Evolutionary conservation across 306 rosid genomes (phyloP).

Genomic region (Sesbania bispinosa): DNA sequence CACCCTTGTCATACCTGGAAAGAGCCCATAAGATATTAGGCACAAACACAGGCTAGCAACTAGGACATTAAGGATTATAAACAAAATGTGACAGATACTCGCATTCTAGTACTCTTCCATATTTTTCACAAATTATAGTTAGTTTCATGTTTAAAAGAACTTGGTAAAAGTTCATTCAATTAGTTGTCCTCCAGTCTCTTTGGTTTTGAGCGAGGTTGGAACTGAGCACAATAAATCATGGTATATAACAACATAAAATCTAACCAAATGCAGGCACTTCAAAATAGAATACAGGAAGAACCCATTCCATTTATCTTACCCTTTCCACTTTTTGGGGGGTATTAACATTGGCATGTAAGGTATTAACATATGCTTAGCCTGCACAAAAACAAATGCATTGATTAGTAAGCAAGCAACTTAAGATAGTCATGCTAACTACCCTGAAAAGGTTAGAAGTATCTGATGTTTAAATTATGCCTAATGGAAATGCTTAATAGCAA

Average conservation of each 20-base stretch:
- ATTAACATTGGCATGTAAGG: conserved; percentile 88
- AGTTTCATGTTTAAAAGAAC: neutral
- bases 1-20: conserved; percentile 80
- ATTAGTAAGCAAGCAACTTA: conserved; percentile 16
- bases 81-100: neutral
- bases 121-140: conserved; percentile 1
- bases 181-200: neutral
- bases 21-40: conserved; percentile 3
- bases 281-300: conserved; percentile 21
- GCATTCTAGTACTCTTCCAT: too few species aligned
- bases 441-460: neutral
- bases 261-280: conserved; percentile 2
- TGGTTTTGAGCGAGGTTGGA: neutral
- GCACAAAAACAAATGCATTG: conserved; percentile 35
- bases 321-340: conserved; percentile 89
- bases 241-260: neutral
- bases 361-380: conserved; percentile 78
- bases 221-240: conserved; percentile 8
- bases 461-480: neutral
- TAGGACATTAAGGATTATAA: neutral
- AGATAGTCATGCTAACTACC: neutral
- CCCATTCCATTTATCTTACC: conserved; percentile 44
- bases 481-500: conserved; percentile 15
- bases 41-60: neutral
- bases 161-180: neutral